A percentile compares a stretch with the other conserved stretches of the same genome.
Conservation (phyloP, 176 grass and related monocot genomes). For the Zoysia pacifica region DNA sequence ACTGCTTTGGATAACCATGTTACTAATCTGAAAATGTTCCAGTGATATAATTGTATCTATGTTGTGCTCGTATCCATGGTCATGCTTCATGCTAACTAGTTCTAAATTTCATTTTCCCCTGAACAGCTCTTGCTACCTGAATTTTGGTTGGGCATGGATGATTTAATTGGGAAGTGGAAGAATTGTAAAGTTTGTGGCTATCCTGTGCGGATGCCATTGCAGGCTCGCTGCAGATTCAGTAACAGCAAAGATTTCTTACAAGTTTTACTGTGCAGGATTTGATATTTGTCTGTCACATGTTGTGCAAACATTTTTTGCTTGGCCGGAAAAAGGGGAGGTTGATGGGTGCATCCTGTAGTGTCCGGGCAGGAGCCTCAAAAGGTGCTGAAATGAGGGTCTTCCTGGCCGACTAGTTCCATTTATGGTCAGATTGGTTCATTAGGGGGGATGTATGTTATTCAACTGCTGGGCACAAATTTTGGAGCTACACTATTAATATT, state of each 20-base stretch:
- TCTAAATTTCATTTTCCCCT: conserved; percentile 7
- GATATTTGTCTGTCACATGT: conserved; percentile 63
- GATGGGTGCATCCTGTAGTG: conserved; percentile 33
- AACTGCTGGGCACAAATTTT: conserved; percentile 56
- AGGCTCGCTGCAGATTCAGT: conserved; percentile 55
- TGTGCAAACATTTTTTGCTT: conserved; percentile 77
- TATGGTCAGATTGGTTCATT: conserved; percentile 60
- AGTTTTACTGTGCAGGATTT: conserved; percentile 91
- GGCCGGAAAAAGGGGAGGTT: conserved; percentile 38
- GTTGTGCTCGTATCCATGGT: too few relatives aligned
- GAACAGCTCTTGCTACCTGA: conserved; percentile 47
- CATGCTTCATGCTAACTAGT: conserved; percentile 19
- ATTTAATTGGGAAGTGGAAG: conserved; percentile 44
- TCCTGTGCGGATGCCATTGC: conserved; percentile 45
- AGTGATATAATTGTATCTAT: background rate
- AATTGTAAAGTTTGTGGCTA: conserved; percentile 56
- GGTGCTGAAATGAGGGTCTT: conserved; percentile 40
- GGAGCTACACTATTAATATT: conserved; percentile 57
- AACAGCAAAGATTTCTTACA: conserved; percentile 65
- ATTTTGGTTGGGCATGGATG: conserved; percentile 48
- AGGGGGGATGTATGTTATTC: conserved; percentile 56
- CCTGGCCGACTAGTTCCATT: conserved; percentile 39
- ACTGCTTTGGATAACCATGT: background rate
- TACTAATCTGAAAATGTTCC: background rate
- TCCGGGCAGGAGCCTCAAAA: conserved; percentile 50